phyloP scores from a whole-genome alignment of 2,329 filamentous ascomycete species.

The Malbranchea cinnamomea region DNA sequence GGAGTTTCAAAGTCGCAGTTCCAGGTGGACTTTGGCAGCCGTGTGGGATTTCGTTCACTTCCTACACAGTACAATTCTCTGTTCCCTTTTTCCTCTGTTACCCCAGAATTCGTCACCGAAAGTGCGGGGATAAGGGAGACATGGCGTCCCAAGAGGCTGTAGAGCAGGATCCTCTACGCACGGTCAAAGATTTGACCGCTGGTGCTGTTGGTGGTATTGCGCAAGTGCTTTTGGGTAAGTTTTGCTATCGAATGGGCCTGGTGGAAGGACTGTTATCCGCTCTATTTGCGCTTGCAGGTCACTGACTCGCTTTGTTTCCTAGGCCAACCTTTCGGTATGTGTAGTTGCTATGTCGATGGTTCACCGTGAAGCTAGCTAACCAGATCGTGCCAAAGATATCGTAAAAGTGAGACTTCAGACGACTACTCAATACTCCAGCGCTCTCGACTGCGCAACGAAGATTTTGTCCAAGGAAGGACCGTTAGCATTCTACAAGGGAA shows the following conservation, averaged over 20 bases:
- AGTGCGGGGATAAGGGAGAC: conserved; percentile 1
- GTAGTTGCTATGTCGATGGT: conserved; percentile 9
- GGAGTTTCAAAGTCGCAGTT: no score
- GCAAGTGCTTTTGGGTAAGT: conserved; percentile 80
- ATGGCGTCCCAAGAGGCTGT: conserved; percentile 16
- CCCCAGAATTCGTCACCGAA: neutral
- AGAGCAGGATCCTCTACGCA: conserved; percentile 36
- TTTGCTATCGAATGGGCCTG: neutral
- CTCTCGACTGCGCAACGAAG: conserved; percentile 61
- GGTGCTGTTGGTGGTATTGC: conserved; percentile 85
- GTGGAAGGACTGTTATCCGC: neutral
- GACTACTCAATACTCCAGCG: conserved; percentile 62
- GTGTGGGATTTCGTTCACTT: neutral
- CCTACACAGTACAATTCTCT: neutral
- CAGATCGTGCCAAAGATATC: conserved; percentile 51
- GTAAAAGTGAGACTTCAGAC: conserved; percentile 97
- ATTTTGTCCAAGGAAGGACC: conserved; percentile 84
- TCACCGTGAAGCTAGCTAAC: no score
- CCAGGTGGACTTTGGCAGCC: no score
- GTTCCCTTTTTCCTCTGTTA: neutral
- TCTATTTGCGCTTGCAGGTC: neutral
- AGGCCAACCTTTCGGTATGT: conserved; percentile 53
- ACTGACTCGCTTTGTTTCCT: conserved; percentile 14
- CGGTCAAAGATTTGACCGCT: conserved; percentile 77
- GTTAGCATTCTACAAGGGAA: conserved; percentile 95